Evolutionary conservation across 306 rosid species (phyloP).

Genomic region (Quercus robur): DNA sequence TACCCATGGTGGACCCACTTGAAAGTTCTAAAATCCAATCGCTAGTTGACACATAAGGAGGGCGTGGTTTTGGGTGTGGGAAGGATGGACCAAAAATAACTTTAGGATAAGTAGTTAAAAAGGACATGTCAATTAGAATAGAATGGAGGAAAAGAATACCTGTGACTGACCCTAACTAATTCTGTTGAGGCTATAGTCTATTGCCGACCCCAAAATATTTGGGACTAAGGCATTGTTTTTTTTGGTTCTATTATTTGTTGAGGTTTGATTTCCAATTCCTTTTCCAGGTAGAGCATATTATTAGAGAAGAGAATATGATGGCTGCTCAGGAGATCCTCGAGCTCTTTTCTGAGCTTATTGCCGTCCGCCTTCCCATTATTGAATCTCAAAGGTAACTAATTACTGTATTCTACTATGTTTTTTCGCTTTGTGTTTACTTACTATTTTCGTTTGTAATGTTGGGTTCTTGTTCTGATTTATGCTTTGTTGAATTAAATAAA

Average conservation of each 20-base stretch:
- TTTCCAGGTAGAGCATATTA: slow-evolving; percentile 86
- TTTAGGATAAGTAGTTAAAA: too few relatives aligned
- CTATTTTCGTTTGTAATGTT: neutral
- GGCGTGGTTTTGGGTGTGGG: too few relatives aligned
- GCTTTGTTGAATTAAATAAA: neutral
- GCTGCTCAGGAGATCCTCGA: slow-evolving; percentile 96
- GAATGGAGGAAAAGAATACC: too few relatives aligned
- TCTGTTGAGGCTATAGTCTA: too few relatives aligned
- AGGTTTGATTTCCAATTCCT: neutral
- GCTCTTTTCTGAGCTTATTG: slow-evolving; percentile 77
- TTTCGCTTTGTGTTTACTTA: slow-evolving; percentile 7
- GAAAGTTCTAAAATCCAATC: too few relatives aligned
- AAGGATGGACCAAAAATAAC: too few relatives aligned
- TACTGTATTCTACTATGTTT: neutral
- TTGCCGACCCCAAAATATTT: too few relatives aligned
- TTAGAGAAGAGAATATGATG: slow-evolving; percentile 97
- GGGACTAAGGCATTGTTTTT: too few relatives aligned
- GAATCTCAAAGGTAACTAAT: slow-evolving; percentile 71
- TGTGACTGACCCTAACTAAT: too few relatives aligned
- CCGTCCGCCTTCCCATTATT: slow-evolving; percentile 86
- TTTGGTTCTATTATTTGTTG: neutral
- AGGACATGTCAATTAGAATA: too few relatives aligned
- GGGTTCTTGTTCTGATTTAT: neutral
- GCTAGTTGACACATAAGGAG: too few relatives aligned
- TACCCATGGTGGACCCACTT: too few relatives aligned